Conservation (phyloP, 768 basidiomycete species). For the Trametes maxima region DNA sequence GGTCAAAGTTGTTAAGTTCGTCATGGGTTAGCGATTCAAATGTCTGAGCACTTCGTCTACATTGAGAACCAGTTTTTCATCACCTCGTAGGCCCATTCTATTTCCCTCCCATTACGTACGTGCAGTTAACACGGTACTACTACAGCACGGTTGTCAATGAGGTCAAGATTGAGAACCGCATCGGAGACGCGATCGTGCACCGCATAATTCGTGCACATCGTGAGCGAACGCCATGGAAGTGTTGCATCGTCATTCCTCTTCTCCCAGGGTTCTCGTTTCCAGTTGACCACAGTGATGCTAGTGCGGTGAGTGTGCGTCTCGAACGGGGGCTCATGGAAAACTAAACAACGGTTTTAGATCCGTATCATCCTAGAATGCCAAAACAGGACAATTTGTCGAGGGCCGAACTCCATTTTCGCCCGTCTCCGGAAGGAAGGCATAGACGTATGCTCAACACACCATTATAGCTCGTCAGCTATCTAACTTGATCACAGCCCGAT, state of each 20-base stretch:
- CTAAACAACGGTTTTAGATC: slow-evolving; percentile 50
- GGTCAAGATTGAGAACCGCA: slow-evolving; percentile 86
- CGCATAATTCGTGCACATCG: slow-evolving; percentile 87
- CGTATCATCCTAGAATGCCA: slow-evolving; percentile 97
- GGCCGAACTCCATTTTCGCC: slow-evolving; percentile 89
- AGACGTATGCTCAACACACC: slow-evolving; percentile 54
- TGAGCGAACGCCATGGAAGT: slow-evolving; percentile 84
- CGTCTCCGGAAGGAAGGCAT: slow-evolving; percentile 86
- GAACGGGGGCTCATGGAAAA: neutral
- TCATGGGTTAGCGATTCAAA: slow-evolving; percentile 68
- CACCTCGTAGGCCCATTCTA: slow-evolving; percentile 63
- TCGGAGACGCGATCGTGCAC: slow-evolving; percentile 91
- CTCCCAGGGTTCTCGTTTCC: slow-evolving; percentile 93
- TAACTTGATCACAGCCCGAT: slow-evolving; percentile 63
- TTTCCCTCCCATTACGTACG: neutral
- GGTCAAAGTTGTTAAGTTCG: neutral
- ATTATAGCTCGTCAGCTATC: no score
- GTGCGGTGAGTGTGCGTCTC: slow-evolving; percentile 60
- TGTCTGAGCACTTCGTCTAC: slow-evolving; percentile 97
- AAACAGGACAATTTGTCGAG: slow-evolving; percentile 84
- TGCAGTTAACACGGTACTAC: slow-evolving; percentile 10
- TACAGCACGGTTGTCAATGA: slow-evolving; percentile 81
- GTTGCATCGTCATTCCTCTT: slow-evolving; percentile 89
- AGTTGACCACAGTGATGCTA: slow-evolving; percentile 91
- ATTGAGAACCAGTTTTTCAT: slow-evolving; percentile 97